Evolutionary conservation across 2,329 filamentous ascomycete genomes (phyloP), one percentile per base, ranked within the genome.

Genomic region (Xylariomycetidae sp.): DNA sequence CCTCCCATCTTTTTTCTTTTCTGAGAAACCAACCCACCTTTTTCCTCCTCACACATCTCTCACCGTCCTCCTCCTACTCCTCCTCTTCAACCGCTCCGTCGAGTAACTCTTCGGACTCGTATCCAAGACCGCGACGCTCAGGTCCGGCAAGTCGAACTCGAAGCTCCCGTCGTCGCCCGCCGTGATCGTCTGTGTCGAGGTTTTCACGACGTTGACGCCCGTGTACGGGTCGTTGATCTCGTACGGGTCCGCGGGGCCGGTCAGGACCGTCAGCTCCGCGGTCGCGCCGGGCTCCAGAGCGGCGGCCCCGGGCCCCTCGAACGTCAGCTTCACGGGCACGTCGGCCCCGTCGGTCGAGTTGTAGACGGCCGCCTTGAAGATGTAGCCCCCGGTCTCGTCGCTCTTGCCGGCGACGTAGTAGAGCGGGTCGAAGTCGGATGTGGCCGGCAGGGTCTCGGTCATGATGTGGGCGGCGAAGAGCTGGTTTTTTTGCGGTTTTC

Each of bases 121-220:
- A 32, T 76, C 70, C 33, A 80, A 48, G 3, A 80, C 67, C 11
- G 72, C 73, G 30, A 80, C 66, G 43, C 72, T 77, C 37, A 77
- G 54, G 42, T 72, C 59, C 0, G 74, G 74, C 47, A 80, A 39
- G 16, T 50, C 60, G 44, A 79, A 79, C 27, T 54, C 54, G 44
- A 79, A 77, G 2, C 46, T 52, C 3, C 75, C 75, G 16, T 64
- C 57, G 3, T 51, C 46, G 12, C 61, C 63, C 3, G 67, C 70
- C 44, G 49, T 57, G 14, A 75, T 38, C 0, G 52, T 53, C 1
- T 48, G 51, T 9, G 51, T 62, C 2, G 54, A 58, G 14, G 57
- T 66, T 32, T 67, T 54, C 1, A 78, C 73, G 14, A 74, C 64
- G 39, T 75, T 74, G 40, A 62, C 59, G 6, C 63, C 64, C 22